A percentile compares a stretch with the other conserved stretches of the same genome.
phyloP scores from a whole-genome alignment of 2,329 filamentous ascomycete genomes.

The Calonectria multiphialidica region DNA sequence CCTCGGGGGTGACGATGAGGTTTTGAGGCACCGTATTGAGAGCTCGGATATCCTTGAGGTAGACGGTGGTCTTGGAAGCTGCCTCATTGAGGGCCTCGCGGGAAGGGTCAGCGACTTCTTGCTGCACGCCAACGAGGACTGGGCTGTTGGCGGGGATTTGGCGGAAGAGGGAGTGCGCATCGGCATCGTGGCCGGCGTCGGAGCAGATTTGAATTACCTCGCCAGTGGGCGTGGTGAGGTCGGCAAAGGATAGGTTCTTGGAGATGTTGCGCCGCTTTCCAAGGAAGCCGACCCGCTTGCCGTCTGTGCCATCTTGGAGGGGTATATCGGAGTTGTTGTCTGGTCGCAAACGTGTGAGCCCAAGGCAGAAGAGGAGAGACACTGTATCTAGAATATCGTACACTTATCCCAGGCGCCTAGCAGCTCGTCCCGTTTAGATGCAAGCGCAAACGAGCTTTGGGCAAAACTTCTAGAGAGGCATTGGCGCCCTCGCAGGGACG shows the following conservation, averaged over 20 bases:
- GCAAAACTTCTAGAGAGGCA: slow-evolving; percentile 35
- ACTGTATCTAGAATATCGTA: slow-evolving; percentile 27
- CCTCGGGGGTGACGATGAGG: slow-evolving; percentile 81
- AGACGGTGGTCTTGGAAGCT: slow-evolving; percentile 64
- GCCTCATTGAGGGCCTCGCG: slow-evolving; percentile 36
- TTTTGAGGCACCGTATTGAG: slow-evolving; percentile 63
- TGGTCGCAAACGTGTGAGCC: slow-evolving; percentile 26
- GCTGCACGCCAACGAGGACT: slow-evolving; percentile 60
- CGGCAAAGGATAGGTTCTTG: slow-evolving; percentile 78
- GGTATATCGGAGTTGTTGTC: slow-evolving; percentile 43
- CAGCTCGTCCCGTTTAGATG: slow-evolving; percentile 39
- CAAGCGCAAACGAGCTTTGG: slow-evolving; percentile 33
- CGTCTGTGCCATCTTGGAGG: slow-evolving; percentile 28
- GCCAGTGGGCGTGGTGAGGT: slow-evolving; percentile 56
- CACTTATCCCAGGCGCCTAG: slow-evolving; percentile 48
- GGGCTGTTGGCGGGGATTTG: slow-evolving; percentile 64
- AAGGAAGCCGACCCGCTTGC: slow-evolving; percentile 71
- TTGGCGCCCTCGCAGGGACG: slow-evolving; percentile 29
- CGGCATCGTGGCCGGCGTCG: slow-evolving; percentile 51
- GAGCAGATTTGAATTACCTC: slow-evolving; percentile 60
- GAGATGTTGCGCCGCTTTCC: slow-evolving; percentile 76
- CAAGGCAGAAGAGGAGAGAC: not conserved
- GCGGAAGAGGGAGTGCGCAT: slow-evolving; percentile 57
- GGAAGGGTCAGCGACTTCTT: slow-evolving; percentile 38
- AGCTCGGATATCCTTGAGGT: slow-evolving; percentile 68